A percentile compares a stretch with the other conserved stretches of the same genome.
phyloP scores from a whole-genome alignment of 257 asterid species.

The Capsicum pubescens region DNA sequence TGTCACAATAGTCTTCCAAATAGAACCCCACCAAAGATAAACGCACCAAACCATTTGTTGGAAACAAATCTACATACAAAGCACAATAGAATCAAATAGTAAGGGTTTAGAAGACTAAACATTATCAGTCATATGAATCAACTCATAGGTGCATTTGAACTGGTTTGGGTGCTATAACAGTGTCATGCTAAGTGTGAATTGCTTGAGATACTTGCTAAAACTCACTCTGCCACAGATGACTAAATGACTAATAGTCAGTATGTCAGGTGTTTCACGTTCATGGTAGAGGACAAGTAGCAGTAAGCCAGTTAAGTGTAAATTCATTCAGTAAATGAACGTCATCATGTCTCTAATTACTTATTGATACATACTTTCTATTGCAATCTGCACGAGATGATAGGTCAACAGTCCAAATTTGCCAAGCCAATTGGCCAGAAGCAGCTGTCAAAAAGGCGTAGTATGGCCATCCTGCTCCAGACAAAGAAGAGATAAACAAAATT shows the following conservation, averaged over 20 bases:
- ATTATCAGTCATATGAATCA: not conserved
- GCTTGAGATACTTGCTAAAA: not conserved
- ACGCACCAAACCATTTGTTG: constrained; percentile 90
- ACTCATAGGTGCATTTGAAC: not conserved
- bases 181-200: not conserved
- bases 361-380: constrained; percentile 64
- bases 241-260: not conserved
- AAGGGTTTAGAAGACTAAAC: not conserved
- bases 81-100: not conserved
- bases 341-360: not conserved
- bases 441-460: constrained; percentile 62
- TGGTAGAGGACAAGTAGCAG: not conserved
- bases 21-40: constrained; percentile 68
- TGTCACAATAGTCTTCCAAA: constrained; percentile 61
- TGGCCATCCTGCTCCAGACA: constrained; percentile 65
- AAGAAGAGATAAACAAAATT: constrained; percentile 14
- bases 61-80: constrained; percentile 66
- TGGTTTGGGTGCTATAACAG: constrained; percentile 9
- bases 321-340: constrained; percentile 2
- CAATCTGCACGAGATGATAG: constrained; percentile 77
- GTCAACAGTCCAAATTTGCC: constrained; percentile 85
- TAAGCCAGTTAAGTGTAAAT: not conserved
- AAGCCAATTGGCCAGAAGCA: constrained; percentile 74
- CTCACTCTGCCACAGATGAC: not conserved
- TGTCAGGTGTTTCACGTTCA: not conserved